These are phyloP conservation scores for Boletus putidus DNA, from an alignment of 1,284 basidiomycete species.

Conservation along the genomic window DNA sequence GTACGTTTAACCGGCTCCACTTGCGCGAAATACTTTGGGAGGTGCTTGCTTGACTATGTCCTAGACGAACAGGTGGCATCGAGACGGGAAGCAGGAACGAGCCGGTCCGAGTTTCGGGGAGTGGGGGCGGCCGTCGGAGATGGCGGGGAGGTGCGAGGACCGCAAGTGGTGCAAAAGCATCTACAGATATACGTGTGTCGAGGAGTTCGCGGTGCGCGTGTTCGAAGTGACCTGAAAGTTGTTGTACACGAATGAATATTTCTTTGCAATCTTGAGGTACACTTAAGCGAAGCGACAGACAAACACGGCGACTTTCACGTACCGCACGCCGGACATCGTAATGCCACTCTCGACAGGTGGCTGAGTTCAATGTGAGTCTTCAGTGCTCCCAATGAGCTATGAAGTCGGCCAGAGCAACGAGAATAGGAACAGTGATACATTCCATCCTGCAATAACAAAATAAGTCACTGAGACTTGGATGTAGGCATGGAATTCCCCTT, in stretches of 20 bases:
- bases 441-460: slow-evolving; percentile 27
- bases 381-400: slow-evolving; percentile 22
- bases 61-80: slow-evolving; percentile 14
- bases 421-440: slow-evolving; percentile 29
- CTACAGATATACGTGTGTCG: slow-evolving; percentile 7
- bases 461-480: not conserved
- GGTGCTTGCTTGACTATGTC: slow-evolving; percentile 14
- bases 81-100: slow-evolving; percentile 16
- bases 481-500: not conserved
- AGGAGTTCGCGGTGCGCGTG: slow-evolving; percentile 27
- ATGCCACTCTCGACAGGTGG: slow-evolving; percentile 32
- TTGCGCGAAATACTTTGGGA: slow-evolving; percentile 30
- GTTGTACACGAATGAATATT: slow-evolving; percentile 30
- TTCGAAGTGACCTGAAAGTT: slow-evolving; percentile 31
- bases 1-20: slow-evolving; percentile 35
- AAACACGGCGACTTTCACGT: slow-evolving; percentile 4
- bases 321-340: slow-evolving; percentile 31
- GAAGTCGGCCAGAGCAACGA: slow-evolving; percentile 34
- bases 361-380: slow-evolving; percentile 35
- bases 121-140: slow-evolving; percentile 23
- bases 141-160: slow-evolving; percentile 20
- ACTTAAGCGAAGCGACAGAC: not conserved
- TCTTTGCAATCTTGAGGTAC: slow-evolving; percentile 27
- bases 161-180: slow-evolving; percentile 28
- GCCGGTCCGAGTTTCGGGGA: slow-evolving; percentile 13